Evolutionary conservation across 805 yeast genomes (phyloP).

Genomic region (Blastobotrys terrestris): DNA sequence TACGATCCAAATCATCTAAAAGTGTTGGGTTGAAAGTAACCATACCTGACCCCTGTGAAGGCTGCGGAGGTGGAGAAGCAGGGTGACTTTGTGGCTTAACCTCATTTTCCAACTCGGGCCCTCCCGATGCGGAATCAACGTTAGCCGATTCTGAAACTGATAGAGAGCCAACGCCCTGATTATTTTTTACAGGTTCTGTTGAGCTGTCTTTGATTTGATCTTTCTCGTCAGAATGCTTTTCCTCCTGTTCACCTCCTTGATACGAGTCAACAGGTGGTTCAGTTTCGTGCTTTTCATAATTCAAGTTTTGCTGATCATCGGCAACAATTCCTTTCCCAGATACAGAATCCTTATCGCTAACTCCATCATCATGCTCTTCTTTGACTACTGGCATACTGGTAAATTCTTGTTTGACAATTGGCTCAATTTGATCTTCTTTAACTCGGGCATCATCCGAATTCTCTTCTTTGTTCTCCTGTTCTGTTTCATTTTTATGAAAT

Average conservation of each 20-base stretch:
- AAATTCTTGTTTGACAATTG: not conserved
- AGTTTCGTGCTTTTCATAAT: slow-evolving; percentile 3
- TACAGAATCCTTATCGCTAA: not conserved
- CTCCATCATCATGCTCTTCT: not conserved
- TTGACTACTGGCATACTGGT: not conserved
- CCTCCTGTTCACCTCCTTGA: not conserved
- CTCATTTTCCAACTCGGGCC: too few species aligned
- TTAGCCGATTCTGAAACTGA: not conserved
- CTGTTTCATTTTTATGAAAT: not conserved
- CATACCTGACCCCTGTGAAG: not conserved
- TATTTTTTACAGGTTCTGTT: too few species aligned
- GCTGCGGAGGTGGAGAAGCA: not conserved
- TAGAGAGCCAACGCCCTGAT: not conserved
- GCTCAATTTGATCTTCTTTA: not conserved
- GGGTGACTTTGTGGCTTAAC: not conserved
- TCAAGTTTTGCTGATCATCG: not conserved
- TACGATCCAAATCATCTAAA: too few species aligned
- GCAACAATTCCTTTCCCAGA: not conserved
- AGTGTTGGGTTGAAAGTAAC: too few species aligned
- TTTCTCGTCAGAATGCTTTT: slow-evolving; percentile 1
- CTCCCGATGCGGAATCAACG: too few species aligned
- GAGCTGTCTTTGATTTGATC: not conserved
- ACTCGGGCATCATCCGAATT: not conserved
- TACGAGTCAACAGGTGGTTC: too few species aligned
- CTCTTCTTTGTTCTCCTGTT: not conserved